A percentile compares a stretch with the other conserved stretches of the same genome.
These are phyloP conservation scores for Choanephora cucurbitarum DNA, from an alignment of 371 early-diverging fungal species.

Conservation along the genomic window DNA sequence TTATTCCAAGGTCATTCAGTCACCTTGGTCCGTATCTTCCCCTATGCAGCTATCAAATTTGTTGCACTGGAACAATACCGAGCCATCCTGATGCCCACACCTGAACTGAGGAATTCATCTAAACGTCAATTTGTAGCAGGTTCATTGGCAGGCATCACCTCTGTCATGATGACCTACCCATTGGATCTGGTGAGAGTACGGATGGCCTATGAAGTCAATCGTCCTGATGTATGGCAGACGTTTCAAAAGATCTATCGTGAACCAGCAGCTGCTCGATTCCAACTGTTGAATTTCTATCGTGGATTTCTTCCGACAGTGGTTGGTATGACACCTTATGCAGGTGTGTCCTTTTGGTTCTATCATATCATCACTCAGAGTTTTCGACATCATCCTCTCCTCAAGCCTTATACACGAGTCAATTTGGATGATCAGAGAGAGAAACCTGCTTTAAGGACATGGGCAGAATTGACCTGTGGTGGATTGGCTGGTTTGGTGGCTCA, in stretches of 20 bases:
- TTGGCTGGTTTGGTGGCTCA: slow-evolving; percentile 87
- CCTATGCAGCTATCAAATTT: slow-evolving; percentile 93
- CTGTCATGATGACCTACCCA: slow-evolving; percentile 87
- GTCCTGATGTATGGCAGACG: slow-evolving; percentile 24
- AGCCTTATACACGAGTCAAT: slow-evolving; percentile 29
- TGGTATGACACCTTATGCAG: slow-evolving; percentile 94
- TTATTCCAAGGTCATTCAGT: slow-evolving; percentile 92
- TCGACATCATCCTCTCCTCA: slow-evolving; percentile 37
- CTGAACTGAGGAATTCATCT: slow-evolving; percentile 50
- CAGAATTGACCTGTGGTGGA: slow-evolving; percentile 82
- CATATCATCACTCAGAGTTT: slow-evolving; percentile 59
- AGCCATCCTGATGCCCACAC: slow-evolving; percentile 59
- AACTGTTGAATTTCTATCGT: slow-evolving; percentile 78
- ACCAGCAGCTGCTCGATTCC: slow-evolving; percentile 22
- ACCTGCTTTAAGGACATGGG: slow-evolving; percentile 62
- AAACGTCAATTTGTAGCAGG: slow-evolving; percentile 66
- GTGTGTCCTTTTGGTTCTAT: slow-evolving; percentile 80
- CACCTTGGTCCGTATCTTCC: slow-evolving; percentile 87
- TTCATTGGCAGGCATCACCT: slow-evolving; percentile 75
- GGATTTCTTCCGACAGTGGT: slow-evolving; percentile 82
- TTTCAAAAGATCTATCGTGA: slow-evolving; percentile 51
- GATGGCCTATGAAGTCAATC: slow-evolving; percentile 77
- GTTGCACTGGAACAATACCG: slow-evolving; percentile 86
- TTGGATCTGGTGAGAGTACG: slow-evolving; percentile 87
- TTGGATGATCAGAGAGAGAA: slow-evolving; percentile 15